Evolutionary conservation across 495 filamentous ascomycete species (phyloP), one percentile per base, ranked within the genome.

Genomic region (Aspergillus nanangensis): DNA sequence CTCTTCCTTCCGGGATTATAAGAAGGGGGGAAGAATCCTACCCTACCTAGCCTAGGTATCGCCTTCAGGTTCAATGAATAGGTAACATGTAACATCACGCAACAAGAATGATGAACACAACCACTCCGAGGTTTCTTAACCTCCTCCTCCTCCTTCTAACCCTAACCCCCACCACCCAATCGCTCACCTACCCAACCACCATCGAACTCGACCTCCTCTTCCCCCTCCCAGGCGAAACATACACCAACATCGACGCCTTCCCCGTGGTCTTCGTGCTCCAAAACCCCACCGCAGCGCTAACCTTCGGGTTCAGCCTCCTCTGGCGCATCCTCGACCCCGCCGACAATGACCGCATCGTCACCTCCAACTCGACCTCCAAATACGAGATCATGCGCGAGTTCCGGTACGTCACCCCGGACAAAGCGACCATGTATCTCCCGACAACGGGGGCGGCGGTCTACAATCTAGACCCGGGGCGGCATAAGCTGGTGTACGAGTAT

Each of bases 151-250:
- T 44, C 15, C 15, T 19, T 29, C 11, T 44, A 5, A 19, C 34
- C 50, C 45, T 29, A 23, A 38, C 8, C 36, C 7, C n/a, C 17
- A 3, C 22, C 8, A 2, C 11, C 36, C 17, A 22, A 22, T 22
- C 2, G 3, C 7, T 21, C 35, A 8, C 22, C 20, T 46, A 41
- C 27, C 48, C 48, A 34, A 29, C 39, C 1, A 43, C 38, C 33
- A 42, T 47, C 49, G 49, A 52, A 38, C 20, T 47, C 9, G 49
- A 52, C 31, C 38, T 51, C 13, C 22, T 52, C 36, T 47, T 46
- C 19, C 49, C 49, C 32, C 32, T 14, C 14, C 44, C 29, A 10
- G 43, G 47, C 15, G 38, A 34, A 27, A 51, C 48, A 11, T 45
- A 45, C 36, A 44, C 31, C 41, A 51, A 44, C 24, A 45, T 45